These are phyloP conservation scores for Cyclocybe cylindracea DNA, from an alignment of 768 basidiomycete species.

Conservation along the genomic window DNA sequence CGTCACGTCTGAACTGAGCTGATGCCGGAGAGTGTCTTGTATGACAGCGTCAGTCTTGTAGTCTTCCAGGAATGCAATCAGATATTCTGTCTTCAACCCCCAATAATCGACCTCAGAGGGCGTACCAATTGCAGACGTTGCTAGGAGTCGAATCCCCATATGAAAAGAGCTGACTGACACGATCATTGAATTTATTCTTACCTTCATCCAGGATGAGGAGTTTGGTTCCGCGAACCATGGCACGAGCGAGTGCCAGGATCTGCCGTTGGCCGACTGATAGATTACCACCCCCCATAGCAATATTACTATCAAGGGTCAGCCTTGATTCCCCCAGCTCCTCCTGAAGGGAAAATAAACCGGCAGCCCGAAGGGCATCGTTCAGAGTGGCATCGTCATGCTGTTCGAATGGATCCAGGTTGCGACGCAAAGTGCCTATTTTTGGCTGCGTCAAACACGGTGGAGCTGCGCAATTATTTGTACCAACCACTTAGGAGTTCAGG, in stretches of 20 bases:
- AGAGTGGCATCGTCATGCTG: constrained; percentile 53
- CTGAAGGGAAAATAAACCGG: constrained; percentile 40
- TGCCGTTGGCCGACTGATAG: constrained; percentile 79
- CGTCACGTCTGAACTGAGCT: constrained; percentile 60
- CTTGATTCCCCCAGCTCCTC: constrained; percentile 46
- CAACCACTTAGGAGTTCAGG: constrained; percentile 56
- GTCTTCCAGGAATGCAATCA: constrained; percentile 29
- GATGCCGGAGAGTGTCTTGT: constrained; percentile 66
- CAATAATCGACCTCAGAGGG: neutral
- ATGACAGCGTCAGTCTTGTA: constrained; percentile 68
- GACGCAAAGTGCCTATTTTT: constrained; percentile 44
- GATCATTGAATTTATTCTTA: constrained; percentile 21
- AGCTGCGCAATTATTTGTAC: neutral
- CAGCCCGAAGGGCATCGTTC: constrained; percentile 41
- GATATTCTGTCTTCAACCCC: neutral
- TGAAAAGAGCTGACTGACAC: constrained; percentile 3
- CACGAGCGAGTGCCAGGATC: constrained; percentile 64
- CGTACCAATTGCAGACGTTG: constrained; percentile 50
- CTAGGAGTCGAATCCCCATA: constrained; percentile 16
- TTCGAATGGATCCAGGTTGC: constrained; percentile 66
- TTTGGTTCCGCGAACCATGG: constrained; percentile 58
- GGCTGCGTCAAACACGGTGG: neutral
- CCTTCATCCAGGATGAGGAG: constrained; percentile 68
- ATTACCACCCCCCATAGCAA: constrained; percentile 62
- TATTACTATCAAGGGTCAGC: constrained; percentile 45